Evolutionary conservation across 768 basidiomycete genomes (phyloP), one percentile per base, ranked within the genome.

Genomic region (Boletus huronensis): DNA sequence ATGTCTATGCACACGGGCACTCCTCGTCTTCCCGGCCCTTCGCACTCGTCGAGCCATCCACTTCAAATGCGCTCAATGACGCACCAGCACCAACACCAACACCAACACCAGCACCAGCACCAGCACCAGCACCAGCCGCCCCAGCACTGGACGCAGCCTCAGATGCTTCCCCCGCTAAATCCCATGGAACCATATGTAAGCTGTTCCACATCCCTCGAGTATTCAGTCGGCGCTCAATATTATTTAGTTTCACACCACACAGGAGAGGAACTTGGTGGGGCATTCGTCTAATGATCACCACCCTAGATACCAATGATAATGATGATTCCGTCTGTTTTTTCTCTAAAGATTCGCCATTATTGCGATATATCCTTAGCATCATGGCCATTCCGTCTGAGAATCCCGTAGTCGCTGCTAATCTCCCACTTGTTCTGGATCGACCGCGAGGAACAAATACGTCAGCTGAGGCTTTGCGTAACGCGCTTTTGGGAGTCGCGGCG

Each of bases 101-200:
- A 79, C 48, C 65, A 75, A 52, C 63, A 43, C n/a, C 69, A 66
- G 36, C 42, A 82, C 55, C 64, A 70, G 44, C 79, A 82, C 55
- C 64, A 70, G 40, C 77, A 79, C 48, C 65, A 75, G 52, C 63
- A 43, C n/a, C 69, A 66, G 36, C 42, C 45, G 5, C 16, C 52
- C 10, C 74, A 74, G 46, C 82, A 83, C 49, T 87, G 84, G 85
- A 74, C 74, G 47, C 73, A 79, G n/a, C 65, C 78, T 36, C 69
- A 70, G 17, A 65, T 79, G 56, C 62, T 77, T 52, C 67, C 75
- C 26, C 74, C 79, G 19, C 60, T 79, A 48, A 80, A 84, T 60
- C 74, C 80, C 14, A 75, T 85, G 65, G 84, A 88, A 43, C 69
- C 85, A 53, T 89, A 82, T 68, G 88, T 90, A 70, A 74, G 85